phyloP scores from a whole-genome alignment of 225 moss, liverwort and hornwort species.

The Polytrichum formosum region DNA sequence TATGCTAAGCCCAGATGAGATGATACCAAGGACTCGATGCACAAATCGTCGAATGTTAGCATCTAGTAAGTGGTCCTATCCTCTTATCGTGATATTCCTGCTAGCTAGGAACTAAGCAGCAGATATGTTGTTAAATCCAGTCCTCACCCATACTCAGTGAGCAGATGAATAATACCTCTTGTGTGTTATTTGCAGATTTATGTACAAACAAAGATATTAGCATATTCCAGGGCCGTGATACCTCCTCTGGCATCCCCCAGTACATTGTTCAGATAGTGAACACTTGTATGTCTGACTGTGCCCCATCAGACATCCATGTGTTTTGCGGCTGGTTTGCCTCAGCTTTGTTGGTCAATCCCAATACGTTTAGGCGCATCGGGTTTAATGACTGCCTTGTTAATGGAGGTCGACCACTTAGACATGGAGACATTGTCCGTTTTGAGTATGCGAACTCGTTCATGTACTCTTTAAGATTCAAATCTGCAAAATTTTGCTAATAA shows the following conservation, averaged over 20 bases:
- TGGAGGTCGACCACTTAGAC: constrained; percentile 45
- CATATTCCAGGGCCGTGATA: constrained; percentile 61
- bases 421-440: constrained; percentile 51
- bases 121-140: constrained; percentile 8
- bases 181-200: constrained; percentile 50
- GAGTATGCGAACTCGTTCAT: constrained; percentile 62
- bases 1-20: constrained; percentile 47
- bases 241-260: constrained; percentile 57
- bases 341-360: constrained; percentile 53
- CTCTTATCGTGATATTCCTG: constrained; percentile 24
- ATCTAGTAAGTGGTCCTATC: constrained; percentile 42
- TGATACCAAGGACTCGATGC: constrained; percentile 33
- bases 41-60: constrained; percentile 47
- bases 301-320: constrained; percentile 58
- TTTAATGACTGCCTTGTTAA: constrained; percentile 58
- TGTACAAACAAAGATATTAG: constrained; percentile 69
- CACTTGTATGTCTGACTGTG: constrained; percentile 64
- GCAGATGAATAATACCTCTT: constrained; percentile 39
- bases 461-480: constrained; percentile 47
- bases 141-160: constrained; percentile 21
- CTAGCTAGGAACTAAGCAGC: constrained; percentile 2
- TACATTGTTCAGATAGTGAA: constrained; percentile 61
- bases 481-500: constrained; percentile 49
- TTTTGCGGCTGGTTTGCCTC: constrained; percentile 63
- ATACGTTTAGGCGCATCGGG: constrained; percentile 45